These are phyloP conservation scores for Dactylonectria macrodidyma DNA, from an alignment of 2,329 filamentous ascomycete genomes.

Conservation along the genomic window DNA sequence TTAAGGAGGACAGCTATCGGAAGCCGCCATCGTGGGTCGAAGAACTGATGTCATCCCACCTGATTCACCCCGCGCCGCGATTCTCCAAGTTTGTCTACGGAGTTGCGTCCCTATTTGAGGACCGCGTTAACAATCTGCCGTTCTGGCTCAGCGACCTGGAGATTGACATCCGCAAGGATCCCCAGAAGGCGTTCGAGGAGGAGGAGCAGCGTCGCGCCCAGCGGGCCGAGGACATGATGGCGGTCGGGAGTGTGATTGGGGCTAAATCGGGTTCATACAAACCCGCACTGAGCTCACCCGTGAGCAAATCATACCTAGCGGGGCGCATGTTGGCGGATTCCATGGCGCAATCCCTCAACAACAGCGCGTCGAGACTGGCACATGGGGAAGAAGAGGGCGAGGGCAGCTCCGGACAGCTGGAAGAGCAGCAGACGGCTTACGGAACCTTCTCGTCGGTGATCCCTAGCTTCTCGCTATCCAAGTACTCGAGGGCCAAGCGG, in stretches of 20 bases:
- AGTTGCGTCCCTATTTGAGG: slow-evolving; percentile 91
- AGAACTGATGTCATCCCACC: slow-evolving; percentile 92
- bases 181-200: slow-evolving; percentile 89
- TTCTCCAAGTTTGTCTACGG: slow-evolving; percentile 99
- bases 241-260: slow-evolving; percentile 89
- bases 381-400: slow-evolving; percentile 55
- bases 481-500: slow-evolving; percentile 75
- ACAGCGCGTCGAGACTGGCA: slow-evolving; percentile 41
- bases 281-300: slow-evolving; percentile 75
- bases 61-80: slow-evolving; percentile 88
- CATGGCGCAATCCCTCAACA: slow-evolving; percentile 33
- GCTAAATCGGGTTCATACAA: slow-evolving; percentile 68
- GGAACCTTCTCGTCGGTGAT: slow-evolving; percentile 79
- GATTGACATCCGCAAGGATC: slow-evolving; percentile 93
- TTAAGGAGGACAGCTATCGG: slow-evolving; percentile 75
- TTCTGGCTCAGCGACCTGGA: slow-evolving; percentile 97
- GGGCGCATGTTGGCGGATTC: slow-evolving; percentile 65
- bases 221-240: slow-evolving; percentile 87
- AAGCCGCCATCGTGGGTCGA: slow-evolving; percentile 89
- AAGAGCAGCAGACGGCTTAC: slow-evolving; percentile 58
- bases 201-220: slow-evolving; percentile 89
- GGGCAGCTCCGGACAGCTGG: slow-evolving; percentile 54
- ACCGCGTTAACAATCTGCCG: slow-evolving; percentile 94
- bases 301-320: slow-evolving; percentile 75
- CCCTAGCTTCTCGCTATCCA: slow-evolving; percentile 85